phyloP scores from a whole-genome alignment of 345 rosid species.

The Salix viminalis region DNA sequence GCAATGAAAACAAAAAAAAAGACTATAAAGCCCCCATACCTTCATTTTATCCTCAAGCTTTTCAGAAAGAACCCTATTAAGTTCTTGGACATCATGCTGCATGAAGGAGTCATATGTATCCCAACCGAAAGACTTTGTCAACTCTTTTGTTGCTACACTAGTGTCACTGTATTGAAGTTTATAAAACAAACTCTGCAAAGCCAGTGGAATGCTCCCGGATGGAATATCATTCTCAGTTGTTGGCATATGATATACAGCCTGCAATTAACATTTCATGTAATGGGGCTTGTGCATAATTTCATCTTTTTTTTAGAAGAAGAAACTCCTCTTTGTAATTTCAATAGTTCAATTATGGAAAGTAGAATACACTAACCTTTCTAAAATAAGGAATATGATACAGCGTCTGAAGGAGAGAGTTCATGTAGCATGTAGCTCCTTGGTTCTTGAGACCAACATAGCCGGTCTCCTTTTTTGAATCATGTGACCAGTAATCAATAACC shows the following conservation, averaged over 20 bases:
- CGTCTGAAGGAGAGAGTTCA: conserved; percentile 95
- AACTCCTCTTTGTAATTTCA: neutral
- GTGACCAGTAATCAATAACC: conserved; percentile 77
- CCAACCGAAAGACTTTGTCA: conserved; percentile 80
- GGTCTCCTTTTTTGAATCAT: conserved; percentile 94
- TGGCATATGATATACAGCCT: conserved; percentile 99
- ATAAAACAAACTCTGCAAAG: conserved; percentile 51
- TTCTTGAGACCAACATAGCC: conserved; percentile 98
- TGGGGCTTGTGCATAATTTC: neutral
- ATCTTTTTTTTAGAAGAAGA: neutral
- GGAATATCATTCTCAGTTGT: conserved; percentile 93
- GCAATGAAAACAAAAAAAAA: neutral
- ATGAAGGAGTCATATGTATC: conserved; percentile 95
- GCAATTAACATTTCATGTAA: conserved; percentile 20
- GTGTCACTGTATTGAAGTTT: conserved; percentile 54
- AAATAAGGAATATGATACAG: conserved; percentile 92
- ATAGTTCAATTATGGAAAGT: neutral
- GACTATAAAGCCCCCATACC: conserved; percentile 31
- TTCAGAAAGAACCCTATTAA: conserved; percentile 89
- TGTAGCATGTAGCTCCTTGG: conserved; percentile 99
- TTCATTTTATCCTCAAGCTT: conserved; percentile 99
- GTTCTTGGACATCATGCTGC: conserved; percentile 99
- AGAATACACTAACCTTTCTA: conserved; percentile 60
- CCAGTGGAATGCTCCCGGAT: conserved; percentile 69
- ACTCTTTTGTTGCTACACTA: conserved; percentile 53